These are phyloP conservation scores for Plantago elongata DNA, from an alignment of 257 asterid genomes.

Conservation along the genomic window DNA sequence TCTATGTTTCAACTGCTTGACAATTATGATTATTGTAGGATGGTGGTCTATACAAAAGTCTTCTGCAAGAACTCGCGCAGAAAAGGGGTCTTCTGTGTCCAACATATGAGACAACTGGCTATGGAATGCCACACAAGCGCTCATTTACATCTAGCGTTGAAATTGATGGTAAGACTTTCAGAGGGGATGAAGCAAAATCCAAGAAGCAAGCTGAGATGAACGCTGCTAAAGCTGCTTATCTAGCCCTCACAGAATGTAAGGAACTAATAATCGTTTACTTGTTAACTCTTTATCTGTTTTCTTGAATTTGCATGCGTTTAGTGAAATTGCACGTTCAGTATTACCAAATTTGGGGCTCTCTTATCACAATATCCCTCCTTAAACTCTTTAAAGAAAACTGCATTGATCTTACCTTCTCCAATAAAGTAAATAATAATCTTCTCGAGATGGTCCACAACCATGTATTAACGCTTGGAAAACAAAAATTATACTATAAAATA, in stretches of 20 bases:
- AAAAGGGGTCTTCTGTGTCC: slow-evolving; percentile 49
- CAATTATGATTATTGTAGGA: slow-evolving; percentile 36
- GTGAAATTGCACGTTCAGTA: too few species aligned
- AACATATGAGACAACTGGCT: slow-evolving; percentile 35
- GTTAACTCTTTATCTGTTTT: background rate
- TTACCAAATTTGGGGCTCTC: too few species aligned
- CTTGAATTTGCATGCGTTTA: background rate
- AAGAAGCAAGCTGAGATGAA: slow-evolving; percentile 80
- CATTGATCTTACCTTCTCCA: too few species aligned
- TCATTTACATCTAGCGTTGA: slow-evolving; percentile 48
- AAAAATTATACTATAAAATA: too few species aligned
- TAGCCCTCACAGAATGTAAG: slow-evolving; percentile 44
- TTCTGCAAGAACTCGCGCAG: slow-evolving; percentile 62
- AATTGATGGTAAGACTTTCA: slow-evolving; percentile 40
- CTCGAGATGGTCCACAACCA: too few species aligned
- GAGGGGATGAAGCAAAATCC: slow-evolving; percentile 56
- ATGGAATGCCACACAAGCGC: slow-evolving; percentile 47
- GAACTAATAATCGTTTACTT: slow-evolving; percentile 10
- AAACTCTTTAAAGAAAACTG: too few species aligned
- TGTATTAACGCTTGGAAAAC: too few species aligned
- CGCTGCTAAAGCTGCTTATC: slow-evolving; percentile 69
- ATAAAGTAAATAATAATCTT: too few species aligned
- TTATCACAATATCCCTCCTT: too few species aligned
- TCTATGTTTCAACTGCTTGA: slow-evolving; percentile 7
- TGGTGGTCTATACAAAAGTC: slow-evolving; percentile 55